Base-by-base conservation (phyloP, 257 asterid genomes). In the Nicotiana paniculata region DNA sequence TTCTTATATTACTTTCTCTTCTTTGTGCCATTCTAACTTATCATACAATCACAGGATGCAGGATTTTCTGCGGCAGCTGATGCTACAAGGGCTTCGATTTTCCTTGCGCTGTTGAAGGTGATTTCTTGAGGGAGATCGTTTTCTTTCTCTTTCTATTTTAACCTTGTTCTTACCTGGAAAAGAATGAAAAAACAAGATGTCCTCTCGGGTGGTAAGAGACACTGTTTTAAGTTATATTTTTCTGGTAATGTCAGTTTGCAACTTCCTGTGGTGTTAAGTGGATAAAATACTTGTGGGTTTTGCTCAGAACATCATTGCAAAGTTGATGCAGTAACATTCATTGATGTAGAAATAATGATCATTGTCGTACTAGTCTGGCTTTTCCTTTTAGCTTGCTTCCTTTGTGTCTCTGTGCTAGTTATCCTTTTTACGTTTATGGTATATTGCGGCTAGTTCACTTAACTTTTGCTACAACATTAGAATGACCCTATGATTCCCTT, bases 61-160 rank as follows among this genome's bases (percentile, higher is more conserved):
- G 98, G 99, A 62, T 94, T 96, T 89, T 91, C 99, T 87, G 98
- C 97, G 9, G 99, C 98, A 86, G 89, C 98, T 68, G 98, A 96
- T 83, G 99, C 99, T 61, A 94, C 98, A 12, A 91, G 89, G 86
- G 99, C 92, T 89, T 94, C 99, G 12, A 86, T 94, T 84, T 86
- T 90, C 83, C 94, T 96, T 72, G 99, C 97, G 30, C 68, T 94
- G 24, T 84, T 93, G 87, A 96, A 96, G 99, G 99, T 96, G 79
- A 84, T 39, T 81, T 87, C 62, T 78, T 81, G 55, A 46, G 75
- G 39, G 62, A 77, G 81, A 64, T 81, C 79, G 54, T 9, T 66
- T 16, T 68, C 39, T 59, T 33, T 82, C 12, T 79, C 16, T 76
- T 79, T 67, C 4, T 26, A 62, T 53, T 64, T 74, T 58, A 54